Conservation (phyloP, 2,329 filamentous ascomycete genomes). For the Cladosporium sp. region DNA sequence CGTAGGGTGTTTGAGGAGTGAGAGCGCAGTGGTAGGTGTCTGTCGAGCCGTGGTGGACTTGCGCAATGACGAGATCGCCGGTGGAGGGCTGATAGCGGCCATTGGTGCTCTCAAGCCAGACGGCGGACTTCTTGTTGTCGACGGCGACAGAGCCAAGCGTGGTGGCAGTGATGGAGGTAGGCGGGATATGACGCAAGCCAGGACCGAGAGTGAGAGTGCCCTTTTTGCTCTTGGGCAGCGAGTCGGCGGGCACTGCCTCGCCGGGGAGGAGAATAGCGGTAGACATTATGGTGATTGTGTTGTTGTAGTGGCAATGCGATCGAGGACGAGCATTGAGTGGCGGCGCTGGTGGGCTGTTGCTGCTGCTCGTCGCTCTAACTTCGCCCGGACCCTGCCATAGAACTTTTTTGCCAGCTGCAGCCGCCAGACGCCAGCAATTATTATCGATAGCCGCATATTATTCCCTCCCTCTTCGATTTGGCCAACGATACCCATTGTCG, state of each 20-base stretch:
- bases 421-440: neutral
- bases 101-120: constrained; percentile 67
- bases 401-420: neutral
- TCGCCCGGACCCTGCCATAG: neutral
- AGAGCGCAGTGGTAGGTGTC: constrained; percentile 80
- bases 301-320: neutral
- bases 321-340: neutral
- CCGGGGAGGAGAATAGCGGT: constrained; percentile 72
- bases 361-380: neutral
- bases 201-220: constrained; percentile 73
- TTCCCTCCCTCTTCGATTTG: neutral
- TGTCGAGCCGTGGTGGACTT: constrained; percentile 67
- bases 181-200: constrained; percentile 75
- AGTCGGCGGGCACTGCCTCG: constrained; percentile 63
- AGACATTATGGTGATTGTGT: neutral
- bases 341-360: neutral
- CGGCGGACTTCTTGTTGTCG: constrained; percentile 68
- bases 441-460: neutral
- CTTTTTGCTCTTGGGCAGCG: constrained; percentile 64
- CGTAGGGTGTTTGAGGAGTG: constrained; percentile 58
- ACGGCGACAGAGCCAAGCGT: constrained; percentile 64
- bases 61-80: constrained; percentile 87
- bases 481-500: neutral
- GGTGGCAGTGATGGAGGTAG: constrained; percentile 66
- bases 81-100: constrained; percentile 74